Evolutionary conservation across 805 yeast species (phyloP).

Genomic region (Kodamaea lidongshanica): DNA sequence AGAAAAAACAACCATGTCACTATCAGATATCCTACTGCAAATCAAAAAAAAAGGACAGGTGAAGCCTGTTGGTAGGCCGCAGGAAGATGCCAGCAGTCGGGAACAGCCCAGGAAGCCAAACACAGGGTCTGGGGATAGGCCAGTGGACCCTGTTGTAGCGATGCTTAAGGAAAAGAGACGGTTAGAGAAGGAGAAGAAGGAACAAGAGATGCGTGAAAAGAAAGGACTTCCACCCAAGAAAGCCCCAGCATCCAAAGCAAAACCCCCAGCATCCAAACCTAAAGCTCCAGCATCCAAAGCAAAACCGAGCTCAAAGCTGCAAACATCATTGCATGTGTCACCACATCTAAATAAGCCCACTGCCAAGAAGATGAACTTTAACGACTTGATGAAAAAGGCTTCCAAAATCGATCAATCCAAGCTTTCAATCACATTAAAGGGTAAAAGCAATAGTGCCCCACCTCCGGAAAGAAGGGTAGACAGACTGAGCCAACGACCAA

Average conservation of each 20-base stretch:
- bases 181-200: constrained; percentile 44
- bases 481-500: background rate
- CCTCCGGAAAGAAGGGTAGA: constrained; percentile 3
- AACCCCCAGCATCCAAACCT: constrained; percentile 6
- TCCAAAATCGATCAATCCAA: constrained; percentile 46
- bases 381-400: constrained; percentile 67
- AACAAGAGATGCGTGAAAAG: constrained; percentile 27
- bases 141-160: constrained; percentile 65
- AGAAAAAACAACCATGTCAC: constrained; percentile 19
- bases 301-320: constrained; percentile 6
- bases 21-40: constrained; percentile 26
- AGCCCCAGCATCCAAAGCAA: constrained; percentile 9
- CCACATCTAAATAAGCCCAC: constrained; percentile 13
- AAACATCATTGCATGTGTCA: constrained; percentile 8
- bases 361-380: constrained; percentile 49
- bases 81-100: background rate
- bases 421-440: constrained; percentile 32
- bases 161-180: constrained; percentile 61
- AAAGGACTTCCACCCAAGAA: constrained; percentile 28
- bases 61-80: constrained; percentile 2
- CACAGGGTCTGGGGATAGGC: constrained; percentile 11
- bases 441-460: constrained; percentile 25
- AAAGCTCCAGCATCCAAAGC: background rate
- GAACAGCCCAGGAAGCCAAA: constrained; percentile 1
- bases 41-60: constrained; percentile 28